Percentiles rank a stretch among this genome's conserved stretches.
phyloP scores from a whole-genome alignment of 768 basidiomycete genomes.

The Kwoniella sp. region DNA sequence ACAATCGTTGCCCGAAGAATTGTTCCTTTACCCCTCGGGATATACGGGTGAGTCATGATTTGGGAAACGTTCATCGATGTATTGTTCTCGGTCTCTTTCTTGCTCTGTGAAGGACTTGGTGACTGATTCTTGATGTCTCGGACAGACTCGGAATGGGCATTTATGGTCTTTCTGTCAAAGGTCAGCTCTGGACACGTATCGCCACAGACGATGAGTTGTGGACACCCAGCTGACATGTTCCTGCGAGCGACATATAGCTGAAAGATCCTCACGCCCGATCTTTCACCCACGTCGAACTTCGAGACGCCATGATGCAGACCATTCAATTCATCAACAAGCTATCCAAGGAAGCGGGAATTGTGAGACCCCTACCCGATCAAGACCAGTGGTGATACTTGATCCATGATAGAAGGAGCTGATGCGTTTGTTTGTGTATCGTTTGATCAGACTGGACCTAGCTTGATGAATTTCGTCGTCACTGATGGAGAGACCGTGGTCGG shows the following conservation, averaged over 20 bases:
- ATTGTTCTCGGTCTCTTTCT: neutral
- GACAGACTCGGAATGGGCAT: conserved; percentile 94
- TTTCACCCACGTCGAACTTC: conserved; percentile 72
- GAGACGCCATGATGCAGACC: conserved; percentile 85
- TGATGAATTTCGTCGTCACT: conserved; percentile 95
- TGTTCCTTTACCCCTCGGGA: conserved; percentile 84
- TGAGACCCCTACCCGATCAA: conserved; percentile 17
- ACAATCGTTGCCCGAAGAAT: conserved; percentile 72
- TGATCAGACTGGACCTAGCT: conserved; percentile 66
- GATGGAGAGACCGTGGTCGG: conserved; percentile 93
- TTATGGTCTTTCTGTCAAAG: conserved; percentile 79
- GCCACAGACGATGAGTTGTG: neutral
- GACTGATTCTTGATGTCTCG: conserved; percentile 8
- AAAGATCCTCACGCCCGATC: conserved; percentile 74
- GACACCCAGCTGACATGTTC: neutral
- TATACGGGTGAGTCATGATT: conserved; percentile 71
- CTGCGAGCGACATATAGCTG: conserved; percentile 60
- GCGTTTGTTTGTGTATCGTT: neutral
- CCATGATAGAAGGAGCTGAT: conserved; percentile 8
- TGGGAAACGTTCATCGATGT: neutral
- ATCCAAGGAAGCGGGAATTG: conserved; percentile 66
- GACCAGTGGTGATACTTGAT: neutral
- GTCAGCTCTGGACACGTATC: neutral
- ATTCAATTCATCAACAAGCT: conserved; percentile 76
- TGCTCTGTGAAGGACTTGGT: neutral